phyloP scores from a whole-genome alignment of 139 green algal genomes.

The Mychonastes homosphaera region DNA sequence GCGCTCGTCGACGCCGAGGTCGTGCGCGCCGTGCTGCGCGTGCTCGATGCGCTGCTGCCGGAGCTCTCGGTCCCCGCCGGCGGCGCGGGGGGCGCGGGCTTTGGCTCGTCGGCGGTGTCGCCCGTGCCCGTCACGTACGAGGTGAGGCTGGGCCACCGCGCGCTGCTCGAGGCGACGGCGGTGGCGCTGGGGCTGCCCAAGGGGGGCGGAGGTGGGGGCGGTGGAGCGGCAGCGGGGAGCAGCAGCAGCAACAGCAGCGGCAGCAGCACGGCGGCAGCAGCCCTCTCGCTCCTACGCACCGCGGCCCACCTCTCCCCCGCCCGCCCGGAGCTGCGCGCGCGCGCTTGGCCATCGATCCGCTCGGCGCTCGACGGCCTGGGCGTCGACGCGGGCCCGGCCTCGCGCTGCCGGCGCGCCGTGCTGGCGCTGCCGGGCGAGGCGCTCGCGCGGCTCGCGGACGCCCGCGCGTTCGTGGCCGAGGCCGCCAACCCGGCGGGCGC shows the following conservation, averaged over 20 bases:
- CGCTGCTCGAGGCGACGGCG: slow-evolving; percentile 34
- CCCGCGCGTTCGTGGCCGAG: slow-evolving; percentile 8
- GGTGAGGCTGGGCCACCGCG: slow-evolving; percentile 44
- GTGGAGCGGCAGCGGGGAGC: not conserved
- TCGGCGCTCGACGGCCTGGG: slow-evolving; percentile 52
- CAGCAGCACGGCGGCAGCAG: not conserved
- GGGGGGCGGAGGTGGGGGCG: slow-evolving; percentile 5
- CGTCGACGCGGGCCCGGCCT: slow-evolving; percentile 32
- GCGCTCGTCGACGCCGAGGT: not conserved
- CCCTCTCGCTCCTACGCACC: not conserved
- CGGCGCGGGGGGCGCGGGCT: too few species aligned
- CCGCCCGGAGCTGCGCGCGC: slow-evolving; percentile 7
- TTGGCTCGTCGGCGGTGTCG: too few species aligned
- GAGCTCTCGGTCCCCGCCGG: too few species aligned
- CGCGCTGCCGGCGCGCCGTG: slow-evolving; percentile 39
- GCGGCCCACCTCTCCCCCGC: not conserved
- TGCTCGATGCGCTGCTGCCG: slow-evolving; percentile 25
- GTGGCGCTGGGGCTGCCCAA: slow-evolving; percentile 7
- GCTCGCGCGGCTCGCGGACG: slow-evolving; percentile 17
- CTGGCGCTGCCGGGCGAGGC: slow-evolving; percentile 43
- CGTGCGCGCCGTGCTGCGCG: slow-evolving; percentile 3
- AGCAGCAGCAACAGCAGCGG: too few species aligned
- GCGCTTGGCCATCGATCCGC: slow-evolving; percentile 45
- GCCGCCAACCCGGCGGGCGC: slow-evolving; percentile 4
- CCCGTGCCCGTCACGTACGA: slow-evolving; percentile 31